Evolutionary conservation across 2,329 filamentous ascomycete species (phyloP), one percentile per base, ranked within the genome.

Genomic region (Arthrobotrys sinensis): DNA sequence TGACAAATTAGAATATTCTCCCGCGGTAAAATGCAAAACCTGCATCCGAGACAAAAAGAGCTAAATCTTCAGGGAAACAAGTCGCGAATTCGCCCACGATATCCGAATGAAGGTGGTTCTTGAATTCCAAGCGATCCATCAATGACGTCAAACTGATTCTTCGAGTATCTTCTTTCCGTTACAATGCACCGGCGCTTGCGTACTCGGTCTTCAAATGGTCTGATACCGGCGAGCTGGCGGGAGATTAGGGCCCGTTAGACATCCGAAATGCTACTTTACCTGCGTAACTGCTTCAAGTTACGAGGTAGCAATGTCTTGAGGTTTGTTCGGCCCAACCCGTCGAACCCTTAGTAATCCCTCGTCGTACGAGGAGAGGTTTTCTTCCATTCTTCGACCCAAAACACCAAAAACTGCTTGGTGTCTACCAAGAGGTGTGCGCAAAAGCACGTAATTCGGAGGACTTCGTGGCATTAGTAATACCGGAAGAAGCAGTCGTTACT

Each of bases 391-490:
- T 24, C 28, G n/a, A 16, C 19, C 24, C 60, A 65, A 66, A 73
- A 73, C 69, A 66, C 69, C 69, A 64, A 72, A 55, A 60, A 70
- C 21, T 55, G 34, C 55, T 62, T 34, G 34, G 38, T 45, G 38
- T 38, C 34, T 50, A 46, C 32, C 14, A 19, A n/a, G n/a, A 14
- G 50, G 40, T 34, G 65, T 45, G 12, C 38, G 24, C 60, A n/a
- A 43, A 67, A 46, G 43, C 32, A 62, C 55, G 55, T 63, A 62
- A 65, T 36, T 60, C 60, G 36, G 68, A 36, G 57, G 55, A 70
- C 55, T 55, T 71, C 55, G 24, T 19, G 40, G 45, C 6, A 65
- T 73, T 73, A 73, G 69, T 73, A 73, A 73, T 73, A 28, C 19
- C 36, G 19, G 16, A 43, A 14, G 55, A 60, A 60, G 34, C 8